Percentiles rank a stretch among this genome's conserved stretches.
phyloP scores from a whole-genome alignment of 768 basidiomycete species.

The Trametes cingulata region DNA sequence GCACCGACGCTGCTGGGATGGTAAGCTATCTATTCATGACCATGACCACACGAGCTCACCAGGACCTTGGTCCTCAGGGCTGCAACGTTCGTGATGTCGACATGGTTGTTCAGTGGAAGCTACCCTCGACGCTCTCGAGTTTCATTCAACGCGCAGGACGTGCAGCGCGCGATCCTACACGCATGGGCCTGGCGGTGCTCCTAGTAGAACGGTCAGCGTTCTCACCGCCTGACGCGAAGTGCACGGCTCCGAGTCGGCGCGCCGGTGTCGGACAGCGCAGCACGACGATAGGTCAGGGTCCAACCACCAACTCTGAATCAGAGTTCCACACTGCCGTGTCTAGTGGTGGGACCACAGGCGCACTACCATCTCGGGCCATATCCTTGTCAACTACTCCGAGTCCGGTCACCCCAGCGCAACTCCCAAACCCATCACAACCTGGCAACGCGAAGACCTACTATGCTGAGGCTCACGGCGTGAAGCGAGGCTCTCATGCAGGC shows the following conservation, averaged over 20 bases:
- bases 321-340: too few species aligned
- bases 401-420: too few species aligned
- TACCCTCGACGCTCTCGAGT: conserved; percentile 30
- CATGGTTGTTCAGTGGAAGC: conserved; percentile 41
- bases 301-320: too few species aligned
- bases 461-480: conserved; percentile 13
- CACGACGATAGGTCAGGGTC: too few species aligned
- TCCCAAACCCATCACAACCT: too few species aligned
- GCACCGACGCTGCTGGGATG: conserved; percentile 31
- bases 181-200: conserved; percentile 8
- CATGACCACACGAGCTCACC: neutral
- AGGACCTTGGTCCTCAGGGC: conserved; percentile 13
- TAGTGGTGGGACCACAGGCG: too few species aligned
- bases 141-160: conserved; percentile 38
- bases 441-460: too few species aligned
- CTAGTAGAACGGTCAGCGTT: conserved; percentile 9
- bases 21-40: conserved; percentile 9
- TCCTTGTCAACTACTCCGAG: too few species aligned
- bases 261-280: too few species aligned
- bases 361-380: too few species aligned
- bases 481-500: neutral
- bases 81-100: conserved; percentile 33
- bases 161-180: conserved; percentile 28
- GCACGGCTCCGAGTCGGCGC: too few species aligned
- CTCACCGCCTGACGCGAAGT: too few species aligned